phyloP scores from a whole-genome alignment of 225 moss, liverwort and hornwort species.

The Polytrichum commune region DNA sequence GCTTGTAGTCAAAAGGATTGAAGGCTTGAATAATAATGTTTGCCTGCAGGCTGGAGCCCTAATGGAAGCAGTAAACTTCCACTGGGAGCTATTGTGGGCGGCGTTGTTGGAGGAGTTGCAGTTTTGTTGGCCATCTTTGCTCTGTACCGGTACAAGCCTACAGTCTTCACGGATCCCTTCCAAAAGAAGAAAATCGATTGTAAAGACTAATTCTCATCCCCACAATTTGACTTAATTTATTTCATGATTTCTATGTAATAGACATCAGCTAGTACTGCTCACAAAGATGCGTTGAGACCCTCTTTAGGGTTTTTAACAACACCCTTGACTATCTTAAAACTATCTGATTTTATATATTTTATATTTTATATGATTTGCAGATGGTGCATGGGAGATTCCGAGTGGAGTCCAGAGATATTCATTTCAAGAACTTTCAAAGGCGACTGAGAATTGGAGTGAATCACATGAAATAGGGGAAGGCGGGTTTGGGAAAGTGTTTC shows the following conservation, averaged over 20 bases:
- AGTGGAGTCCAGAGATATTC: slow-evolving; percentile 42
- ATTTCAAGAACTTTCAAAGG: slow-evolving; percentile 57
- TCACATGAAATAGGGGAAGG: slow-evolving; percentile 59
- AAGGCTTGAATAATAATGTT: no score
- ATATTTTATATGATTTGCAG: slow-evolving; percentile 9
- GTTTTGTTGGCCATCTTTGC: slow-evolving; percentile 19
- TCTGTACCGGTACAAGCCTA: slow-evolving; percentile 35
- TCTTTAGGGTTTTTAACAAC: background rate
- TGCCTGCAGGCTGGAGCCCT: slow-evolving; percentile 2
- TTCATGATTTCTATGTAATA: no score
- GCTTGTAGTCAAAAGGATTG: no score
- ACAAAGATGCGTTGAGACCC: no score
- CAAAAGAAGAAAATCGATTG: slow-evolving; percentile 29
- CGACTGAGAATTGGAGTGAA: slow-evolving; percentile 57
- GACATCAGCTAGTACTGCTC: no score
- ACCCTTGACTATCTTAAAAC: background rate
- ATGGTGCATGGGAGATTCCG: slow-evolving; percentile 51
- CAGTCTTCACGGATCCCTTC: slow-evolving; percentile 41
- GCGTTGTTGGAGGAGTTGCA: slow-evolving; percentile 5
- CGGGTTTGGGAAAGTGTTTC: slow-evolving; percentile 73
- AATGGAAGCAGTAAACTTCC: background rate
- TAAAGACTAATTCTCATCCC: slow-evolving; percentile 9
- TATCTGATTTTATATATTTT: background rate
- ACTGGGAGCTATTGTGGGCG: slow-evolving; percentile 34
- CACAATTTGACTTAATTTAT: no score